Base-by-base conservation (phyloP, 2,329 filamentous ascomycete species). In the Teratosphaeria nubilosa region DNA sequence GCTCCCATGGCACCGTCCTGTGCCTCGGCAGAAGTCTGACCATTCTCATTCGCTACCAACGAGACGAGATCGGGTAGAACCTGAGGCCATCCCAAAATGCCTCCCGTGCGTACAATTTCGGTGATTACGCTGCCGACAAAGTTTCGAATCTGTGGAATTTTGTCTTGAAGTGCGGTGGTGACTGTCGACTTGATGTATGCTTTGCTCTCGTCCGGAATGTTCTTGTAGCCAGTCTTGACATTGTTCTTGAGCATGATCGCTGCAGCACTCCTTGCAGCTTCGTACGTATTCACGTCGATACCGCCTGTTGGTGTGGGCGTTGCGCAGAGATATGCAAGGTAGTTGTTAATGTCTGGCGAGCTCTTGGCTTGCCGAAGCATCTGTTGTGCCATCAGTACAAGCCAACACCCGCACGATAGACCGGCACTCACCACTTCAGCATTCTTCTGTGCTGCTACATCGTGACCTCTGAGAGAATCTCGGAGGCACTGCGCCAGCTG, bases 231-330 rank as follows among this genome's bases (percentile, higher is more conserved):
- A 53, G 82, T 76, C 70, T 84, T 87, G 72, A 97, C 82, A 70
- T 95, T 91, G 75, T 96, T 97, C 78, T 97, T 99, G 64, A 99
- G 81, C 84, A 96, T 94, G 69, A 97, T 86, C 58, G 89, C 91
- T 27, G 92, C 91, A 11, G 92, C 88, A 60, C 89, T 88, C 63
- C 94, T 87, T 61, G 95, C 86, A 55, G 90, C 77, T 72, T 87
- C 82, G 76, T 90, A 86, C 64, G 78, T 69, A 56, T 80, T 82
- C 66, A 83, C 82, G 65, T 78, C 77, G 70, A 88, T 77, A 62
- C 79, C 84, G 63, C 78, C 74, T 53, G 87, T 83, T 57, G 76
- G 77, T 63, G 85, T 80, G 58, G 83, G 73, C 66, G 83, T 90
- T 60, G 88, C 90, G 74, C 95, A 90, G 62, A 99, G 83, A 74